Conservation (phyloP, 495 filamentous ascomycete species). For the Trichocladium uniseriatum region DNA sequence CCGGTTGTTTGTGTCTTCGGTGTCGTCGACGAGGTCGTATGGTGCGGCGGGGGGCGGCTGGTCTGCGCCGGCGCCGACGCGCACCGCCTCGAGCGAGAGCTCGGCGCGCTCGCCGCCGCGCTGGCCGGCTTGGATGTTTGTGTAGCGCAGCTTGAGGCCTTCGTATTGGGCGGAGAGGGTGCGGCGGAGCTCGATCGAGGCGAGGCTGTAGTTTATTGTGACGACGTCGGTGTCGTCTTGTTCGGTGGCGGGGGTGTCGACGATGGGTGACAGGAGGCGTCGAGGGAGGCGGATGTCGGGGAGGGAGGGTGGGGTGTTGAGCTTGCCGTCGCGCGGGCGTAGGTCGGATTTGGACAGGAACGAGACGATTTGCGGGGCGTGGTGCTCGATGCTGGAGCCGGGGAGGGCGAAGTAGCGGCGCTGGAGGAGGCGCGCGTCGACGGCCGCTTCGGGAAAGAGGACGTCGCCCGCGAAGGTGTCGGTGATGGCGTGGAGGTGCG, state of each 20-base stretch:
- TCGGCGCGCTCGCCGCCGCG: conserved; percentile 34
- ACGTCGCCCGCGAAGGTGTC: conserved; percentile 16
- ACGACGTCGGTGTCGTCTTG: conserved; percentile 8
- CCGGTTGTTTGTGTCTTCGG: too few relatives aligned
- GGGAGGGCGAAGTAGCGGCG: conserved; percentile 21
- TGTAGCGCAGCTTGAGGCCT: conserved; percentile 35
- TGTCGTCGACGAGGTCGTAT: conserved; percentile 3
- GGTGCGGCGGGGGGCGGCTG: background rate
- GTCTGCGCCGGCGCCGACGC: background rate
- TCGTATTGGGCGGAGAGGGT: conserved; percentile 27
- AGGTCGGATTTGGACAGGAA: conserved; percentile 34
- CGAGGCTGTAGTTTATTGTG: conserved; percentile 37
- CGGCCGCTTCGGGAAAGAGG: conserved; percentile 27
- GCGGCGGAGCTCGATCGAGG: conserved; percentile 35
- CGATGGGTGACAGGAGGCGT: conserved; percentile 12
- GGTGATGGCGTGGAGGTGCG: conserved; percentile 17
- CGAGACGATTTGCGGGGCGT: conserved; percentile 21
- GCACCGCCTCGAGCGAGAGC: conserved; percentile 33
- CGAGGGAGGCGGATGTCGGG: conserved; percentile 30
- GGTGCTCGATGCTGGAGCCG: conserved; percentile 5
- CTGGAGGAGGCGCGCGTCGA: conserved; percentile 37
- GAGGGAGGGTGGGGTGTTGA: conserved; percentile 29
- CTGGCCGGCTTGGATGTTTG: conserved; percentile 35
- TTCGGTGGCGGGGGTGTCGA: background rate
- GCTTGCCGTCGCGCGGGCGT: conserved; percentile 22